phyloP scores from a whole-genome alignment of 352 stramenopile species.

The Phytophthora cactorum region DNA sequence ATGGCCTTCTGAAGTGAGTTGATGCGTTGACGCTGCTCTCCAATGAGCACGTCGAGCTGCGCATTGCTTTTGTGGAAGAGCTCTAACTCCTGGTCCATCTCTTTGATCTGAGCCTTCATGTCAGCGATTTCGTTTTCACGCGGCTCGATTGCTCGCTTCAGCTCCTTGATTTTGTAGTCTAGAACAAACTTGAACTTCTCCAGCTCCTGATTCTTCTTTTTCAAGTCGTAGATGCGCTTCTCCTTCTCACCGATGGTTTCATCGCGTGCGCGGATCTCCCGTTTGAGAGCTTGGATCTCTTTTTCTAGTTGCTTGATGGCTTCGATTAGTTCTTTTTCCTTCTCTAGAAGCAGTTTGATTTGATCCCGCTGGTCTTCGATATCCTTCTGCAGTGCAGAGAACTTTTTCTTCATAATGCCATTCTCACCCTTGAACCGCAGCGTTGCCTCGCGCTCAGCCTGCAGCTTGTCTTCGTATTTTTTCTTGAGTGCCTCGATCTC shows the following conservation, averaged over 20 bases:
- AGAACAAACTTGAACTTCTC: slow-evolving; percentile 98
- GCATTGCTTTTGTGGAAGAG: slow-evolving; percentile 96
- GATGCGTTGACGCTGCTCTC: slow-evolving; percentile 87
- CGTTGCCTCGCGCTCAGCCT: slow-evolving; percentile 86
- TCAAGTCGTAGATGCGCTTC: slow-evolving; percentile 95
- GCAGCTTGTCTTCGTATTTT: slow-evolving; percentile 90
- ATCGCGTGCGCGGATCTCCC: slow-evolving; percentile 94
- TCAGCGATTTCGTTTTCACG: slow-evolving; percentile 94
- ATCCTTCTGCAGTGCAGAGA: slow-evolving; percentile 89
- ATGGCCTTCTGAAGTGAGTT: slow-evolving; percentile 90
- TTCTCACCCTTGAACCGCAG: slow-evolving; percentile 94
- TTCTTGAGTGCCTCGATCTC: slow-evolving; percentile 89
- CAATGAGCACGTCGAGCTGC: slow-evolving; percentile 93
- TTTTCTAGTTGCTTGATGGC: slow-evolving; percentile 90
- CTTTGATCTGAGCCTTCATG: slow-evolving; percentile 95
- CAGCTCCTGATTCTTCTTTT: slow-evolving; percentile 96
- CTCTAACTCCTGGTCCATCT: slow-evolving; percentile 96
- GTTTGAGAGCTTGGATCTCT: slow-evolving; percentile 94
- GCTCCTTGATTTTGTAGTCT: slow-evolving; percentile 97
- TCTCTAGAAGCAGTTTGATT: slow-evolving; percentile 89
- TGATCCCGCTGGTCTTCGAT: slow-evolving; percentile 93
- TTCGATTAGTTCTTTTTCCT: slow-evolving; percentile 89
- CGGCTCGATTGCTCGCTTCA: slow-evolving; percentile 94
- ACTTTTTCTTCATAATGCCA: slow-evolving; percentile 95
- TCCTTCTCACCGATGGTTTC: slow-evolving; percentile 96